phyloP scores from a whole-genome alignment of 768 basidiomycete species.

The Mycena kentingensis region DNA sequence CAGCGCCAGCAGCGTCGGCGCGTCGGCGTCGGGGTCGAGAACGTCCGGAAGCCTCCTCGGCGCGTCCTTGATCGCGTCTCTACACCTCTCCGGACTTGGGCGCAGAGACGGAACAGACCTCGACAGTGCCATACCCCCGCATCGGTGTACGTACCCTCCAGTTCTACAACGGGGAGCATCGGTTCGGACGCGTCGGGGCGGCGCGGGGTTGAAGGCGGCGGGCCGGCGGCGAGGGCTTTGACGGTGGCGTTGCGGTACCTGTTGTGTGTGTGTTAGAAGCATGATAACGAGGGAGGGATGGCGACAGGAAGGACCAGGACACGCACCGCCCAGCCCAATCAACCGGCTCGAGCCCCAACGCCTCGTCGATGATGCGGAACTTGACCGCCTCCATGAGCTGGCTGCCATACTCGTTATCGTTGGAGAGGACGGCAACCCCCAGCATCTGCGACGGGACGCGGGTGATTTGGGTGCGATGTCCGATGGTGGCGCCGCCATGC shows the following conservation, averaged over 20 bases:
- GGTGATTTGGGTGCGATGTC: conserved; percentile 26
- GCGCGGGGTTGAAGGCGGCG: conserved; percentile 11
- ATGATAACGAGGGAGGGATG: too few species aligned
- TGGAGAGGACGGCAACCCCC: conserved; percentile 32
- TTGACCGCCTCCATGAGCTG: conserved; percentile 24
- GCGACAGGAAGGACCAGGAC: neutral
- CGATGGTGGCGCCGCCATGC: too few species aligned
- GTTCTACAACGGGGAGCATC: neutral
- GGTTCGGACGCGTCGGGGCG: conserved; percentile 7
- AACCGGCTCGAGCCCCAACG: conserved; percentile 22
- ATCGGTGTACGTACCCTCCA: conserved; percentile 16
- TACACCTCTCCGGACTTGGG: conserved; percentile 18
- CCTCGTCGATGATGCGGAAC: conserved; percentile 28
- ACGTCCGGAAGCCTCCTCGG: conserved; percentile 25
- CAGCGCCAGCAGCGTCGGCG: conserved; percentile 27
- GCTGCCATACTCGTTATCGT: conserved; percentile 28
- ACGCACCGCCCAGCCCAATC: conserved; percentile 31
- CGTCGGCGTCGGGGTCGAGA: conserved; percentile 20
- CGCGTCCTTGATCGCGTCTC: conserved; percentile 16
- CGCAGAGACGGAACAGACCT: conserved; percentile 16
- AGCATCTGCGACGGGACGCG: conserved; percentile 29
- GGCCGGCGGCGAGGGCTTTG: neutral
- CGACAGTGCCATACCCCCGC: conserved; percentile 13
- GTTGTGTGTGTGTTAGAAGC: too few species aligned
- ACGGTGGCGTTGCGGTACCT: neutral